Conservation (phyloP, 1,139 yeast species). For the Yamadazyma friedrichii region DNA sequence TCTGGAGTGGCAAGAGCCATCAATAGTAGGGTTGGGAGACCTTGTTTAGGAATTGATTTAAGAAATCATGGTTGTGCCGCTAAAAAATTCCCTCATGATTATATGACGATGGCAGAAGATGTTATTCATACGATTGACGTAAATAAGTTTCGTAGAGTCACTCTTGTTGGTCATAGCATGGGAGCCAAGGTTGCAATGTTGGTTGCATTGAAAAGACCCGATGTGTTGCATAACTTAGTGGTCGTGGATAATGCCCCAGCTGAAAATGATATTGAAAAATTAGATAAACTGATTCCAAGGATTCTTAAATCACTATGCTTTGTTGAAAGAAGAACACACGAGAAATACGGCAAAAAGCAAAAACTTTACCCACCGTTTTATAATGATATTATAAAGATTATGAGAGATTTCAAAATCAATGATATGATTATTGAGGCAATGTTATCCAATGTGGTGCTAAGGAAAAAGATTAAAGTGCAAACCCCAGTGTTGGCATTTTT, state of each 20-base stretch:
- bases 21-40: conserved; percentile 25
- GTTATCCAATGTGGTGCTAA: conserved; percentile 1
- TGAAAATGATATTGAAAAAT: conserved; percentile 8
- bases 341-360: conserved; percentile 5
- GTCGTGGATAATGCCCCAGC: conserved; percentile 52
- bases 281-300: conserved; percentile 4
- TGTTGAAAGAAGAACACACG: conserved; percentile 19
- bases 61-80: conserved; percentile 55
- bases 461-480: conserved; percentile 1
- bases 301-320: conserved; percentile 32
- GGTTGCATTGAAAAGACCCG: conserved; percentile 38
- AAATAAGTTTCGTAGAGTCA: conserved; percentile 24
- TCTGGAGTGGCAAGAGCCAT: conserved; percentile 35
- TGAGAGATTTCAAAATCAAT: conserved; percentile 2
- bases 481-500: conserved; percentile 22
- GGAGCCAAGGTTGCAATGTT: conserved; percentile 56
- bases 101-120: conserved; percentile 43
- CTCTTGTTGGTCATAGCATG: conserved; percentile 51
- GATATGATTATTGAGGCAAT: background rate
- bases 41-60: conserved; percentile 45
- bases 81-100: conserved; percentile 43
- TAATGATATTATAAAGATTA: conserved; percentile 1
- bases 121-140: conserved; percentile 31
- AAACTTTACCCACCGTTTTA: conserved; percentile 1
- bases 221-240: conserved; percentile 35